Conservation (phyloP, 2,329 filamentous ascomycete genomes). For the Fusarium staphyleae region DNA sequence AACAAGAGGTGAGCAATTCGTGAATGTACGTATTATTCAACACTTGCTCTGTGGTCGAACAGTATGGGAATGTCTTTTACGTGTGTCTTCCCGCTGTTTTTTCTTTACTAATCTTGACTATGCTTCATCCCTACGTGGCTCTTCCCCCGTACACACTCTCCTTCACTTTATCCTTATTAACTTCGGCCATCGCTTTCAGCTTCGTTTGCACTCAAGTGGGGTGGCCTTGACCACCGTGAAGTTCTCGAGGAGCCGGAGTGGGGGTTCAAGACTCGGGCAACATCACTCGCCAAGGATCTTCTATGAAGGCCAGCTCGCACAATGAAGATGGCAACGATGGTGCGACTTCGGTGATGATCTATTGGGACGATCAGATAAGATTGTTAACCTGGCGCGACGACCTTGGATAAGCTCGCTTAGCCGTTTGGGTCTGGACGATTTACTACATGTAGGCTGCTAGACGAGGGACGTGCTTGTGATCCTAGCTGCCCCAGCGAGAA, state of each 20-base stretch:
- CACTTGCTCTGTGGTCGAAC: too few relatives aligned
- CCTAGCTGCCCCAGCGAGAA: conserved; percentile 6
- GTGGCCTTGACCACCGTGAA: conserved; percentile 14
- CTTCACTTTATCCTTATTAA: neutral
- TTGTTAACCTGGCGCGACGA: conserved; percentile 11
- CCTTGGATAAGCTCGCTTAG: conserved; percentile 14
- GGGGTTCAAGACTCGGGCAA: conserved; percentile 16
- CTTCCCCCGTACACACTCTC: neutral
- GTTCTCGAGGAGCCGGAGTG: conserved; percentile 30
- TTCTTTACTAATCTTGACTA: neutral
- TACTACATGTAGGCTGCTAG: neutral
- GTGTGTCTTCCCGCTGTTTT: too few relatives aligned
- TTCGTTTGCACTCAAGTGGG: conserved; percentile 26
- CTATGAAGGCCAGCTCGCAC: conserved; percentile 3
- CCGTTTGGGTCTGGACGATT: neutral
- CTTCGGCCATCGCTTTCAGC: conserved; percentile 2
- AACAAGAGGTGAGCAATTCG: too few relatives aligned
- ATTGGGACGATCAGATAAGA: conserved; percentile 39
- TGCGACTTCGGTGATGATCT: conserved; percentile 53
- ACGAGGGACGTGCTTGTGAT: conserved; percentile 15
- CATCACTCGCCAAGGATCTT: conserved; percentile 22
- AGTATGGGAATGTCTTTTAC: too few relatives aligned
- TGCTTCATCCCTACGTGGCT: neutral
- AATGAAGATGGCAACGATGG: conserved; percentile 19
- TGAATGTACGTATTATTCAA: too few relatives aligned